Base-by-base conservation (phyloP, 2,329 filamentous ascomycete species). In the Camillea tinctor region DNA sequence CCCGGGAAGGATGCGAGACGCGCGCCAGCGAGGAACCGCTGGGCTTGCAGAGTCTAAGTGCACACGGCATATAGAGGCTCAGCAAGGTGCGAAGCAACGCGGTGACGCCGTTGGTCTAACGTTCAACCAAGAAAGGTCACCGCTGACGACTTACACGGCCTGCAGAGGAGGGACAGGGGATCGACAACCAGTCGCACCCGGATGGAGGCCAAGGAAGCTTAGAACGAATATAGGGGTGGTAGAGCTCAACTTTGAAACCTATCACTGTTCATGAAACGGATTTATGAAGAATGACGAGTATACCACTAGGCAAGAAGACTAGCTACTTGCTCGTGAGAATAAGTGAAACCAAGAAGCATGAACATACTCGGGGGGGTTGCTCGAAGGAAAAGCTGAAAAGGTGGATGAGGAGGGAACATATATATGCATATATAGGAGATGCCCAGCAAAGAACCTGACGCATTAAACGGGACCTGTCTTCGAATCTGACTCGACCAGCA, bases 71-170 rank as follows among this genome's bases (percentile, higher is more conserved):
- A 9, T 36, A 40, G 17, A n/a, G 26, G 19, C 6, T 24, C 30
- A 40, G 19, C 53, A 19, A 21, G 53, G n/a, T n/a, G n/a, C 55
- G 54, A 56, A 56, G 26, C 51, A 53, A 52, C 52, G 60, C 59
- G 65, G 63, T 57, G 56, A 54, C 55, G 58, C 54, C 50, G 61
- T 60, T 58, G 63, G 61, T 55, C 60, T 60, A 54, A 61, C 36
- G 24, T 50, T 61, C 56, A 57, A 63, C 60, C 56, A 64, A 61
- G 60, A 64, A 30, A 64, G 58, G 55, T 58, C 36, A 60, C 50
- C 21, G 52, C 54, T 52, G 54, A 49, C 55, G 50, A 60, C 65
- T 64, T 67, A 65, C 63, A 64, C 48, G 65, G 63, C 62, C 65
- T 57, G 48, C 58, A 60, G 55, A 30, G 52, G 60, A 58, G 51